Base-by-base conservation (phyloP, 2,329 filamentous ascomycete genomes). In the Fusarium fujikuroi region DNA sequence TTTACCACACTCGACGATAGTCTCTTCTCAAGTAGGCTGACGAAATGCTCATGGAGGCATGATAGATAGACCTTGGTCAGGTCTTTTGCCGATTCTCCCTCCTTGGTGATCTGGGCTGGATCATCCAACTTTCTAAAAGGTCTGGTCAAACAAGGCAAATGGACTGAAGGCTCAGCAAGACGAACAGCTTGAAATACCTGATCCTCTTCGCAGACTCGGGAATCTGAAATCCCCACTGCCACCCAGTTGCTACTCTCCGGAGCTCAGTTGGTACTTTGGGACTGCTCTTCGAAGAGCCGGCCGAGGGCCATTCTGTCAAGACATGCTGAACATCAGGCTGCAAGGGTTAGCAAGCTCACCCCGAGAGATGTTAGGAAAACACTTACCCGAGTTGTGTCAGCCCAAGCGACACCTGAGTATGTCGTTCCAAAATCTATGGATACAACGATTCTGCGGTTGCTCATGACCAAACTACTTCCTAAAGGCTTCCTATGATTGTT, bases 351-450 rank as follows among this genome's bases (percentile, higher is more conserved):
- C 70, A 63, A 46, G 49, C 56, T 62, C 43, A 49, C 42, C 65
- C 47, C 40, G 7, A 53, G 39, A 50, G 39, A 44, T 23, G 28
- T 39, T 47, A 71, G 47, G 49, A 50, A 18, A 61, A 47, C 28
- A 72, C 81, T 78, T 79, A 82, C 81, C 42, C 78, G 78, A 53
- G 74, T 80, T 52, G 84, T 84, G 66, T 86, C 82, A 46, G 84
- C 84, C 85, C 86, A 89, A 36, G 86, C 85, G n/a, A 88, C 81
- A 36, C 86, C 87, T 19, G 87, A 87, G 75, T 86, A 89, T 9
- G 87, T 89, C 18, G 87, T 89, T 32, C 87, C 87, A 73, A 89
- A 89, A 75, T 89, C 87, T 66, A 89, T 85, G 25, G 85, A 87
- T 69, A 88, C 82, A 58, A 88, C 82, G 68, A 88, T 84, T 76